Percentiles rank a stretch among this genome's conserved stretches.
These are phyloP conservation scores for Russula sp. DNA, from an alignment of 768 basidiomycete species.

Conservation along the genomic window DNA sequence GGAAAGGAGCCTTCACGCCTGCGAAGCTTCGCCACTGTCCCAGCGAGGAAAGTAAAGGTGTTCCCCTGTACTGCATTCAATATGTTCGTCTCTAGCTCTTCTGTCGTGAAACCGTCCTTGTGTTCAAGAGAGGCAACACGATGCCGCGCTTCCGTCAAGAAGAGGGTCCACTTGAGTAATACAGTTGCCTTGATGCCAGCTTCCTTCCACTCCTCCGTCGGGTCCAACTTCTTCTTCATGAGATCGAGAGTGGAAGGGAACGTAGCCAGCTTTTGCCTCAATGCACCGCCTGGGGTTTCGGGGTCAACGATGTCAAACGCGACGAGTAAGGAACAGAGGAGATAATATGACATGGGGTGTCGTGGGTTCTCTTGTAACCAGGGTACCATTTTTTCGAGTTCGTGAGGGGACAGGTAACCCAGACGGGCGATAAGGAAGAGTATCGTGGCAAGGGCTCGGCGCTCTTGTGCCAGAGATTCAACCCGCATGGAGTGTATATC, in stretches of 20 bases:
- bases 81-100: constrained; percentile 75
- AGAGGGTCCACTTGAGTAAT: constrained; percentile 84
- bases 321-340: constrained; percentile 58
- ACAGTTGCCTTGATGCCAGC: constrained; percentile 64
- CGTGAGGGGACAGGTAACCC: constrained; percentile 52
- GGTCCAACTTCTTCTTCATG: constrained; percentile 53
- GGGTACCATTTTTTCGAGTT: constrained; percentile 59
- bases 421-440: constrained; percentile 58
- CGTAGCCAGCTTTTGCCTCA: constrained; percentile 44
- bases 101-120: constrained; percentile 60
- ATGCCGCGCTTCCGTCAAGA: constrained; percentile 70
- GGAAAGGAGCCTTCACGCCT: constrained; percentile 34
- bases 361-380: constrained; percentile 65
- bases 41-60: constrained; percentile 65
- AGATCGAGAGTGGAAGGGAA: constrained; percentile 44
- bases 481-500: constrained; percentile 63
- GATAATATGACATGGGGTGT: constrained; percentile 62
- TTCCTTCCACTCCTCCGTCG: constrained; percentile 59
- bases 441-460: constrained; percentile 58
- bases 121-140: constrained; percentile 60
- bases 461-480: constrained; percentile 69
- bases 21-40: constrained; percentile 53
- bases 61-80: constrained; percentile 82
- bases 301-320: constrained; percentile 65
- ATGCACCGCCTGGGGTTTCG: constrained; percentile 37